Evolutionary conservation across 768 basidiomycete genomes (phyloP), one percentile per base, ranked within the genome.

Genomic region (Kwoniella pini): DNA sequence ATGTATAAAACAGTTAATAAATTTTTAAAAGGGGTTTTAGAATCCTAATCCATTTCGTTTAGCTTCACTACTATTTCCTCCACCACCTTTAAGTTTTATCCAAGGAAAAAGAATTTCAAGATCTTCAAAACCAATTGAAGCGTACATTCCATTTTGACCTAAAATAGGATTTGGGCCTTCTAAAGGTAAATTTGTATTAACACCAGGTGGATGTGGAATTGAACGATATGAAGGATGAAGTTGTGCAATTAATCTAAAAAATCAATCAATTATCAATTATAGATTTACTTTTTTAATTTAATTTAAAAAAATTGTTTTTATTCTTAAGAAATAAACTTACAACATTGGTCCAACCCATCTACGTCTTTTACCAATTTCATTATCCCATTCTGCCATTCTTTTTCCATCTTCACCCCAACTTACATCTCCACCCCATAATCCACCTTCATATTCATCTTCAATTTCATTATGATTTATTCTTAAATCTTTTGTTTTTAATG

Each of bases 301-400:
- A 28, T 15, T 73, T 76, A 38, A 17, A 42, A 42, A 17, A 19
- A 42, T 42, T 21, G 19, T n/a, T n/a, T n/a, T n/a, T n/a, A n/a
- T n/a, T n/a, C n/a, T n/a, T n/a, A n/a, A 11, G 9, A 38, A 12
- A 44, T 13, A 42, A 24, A 74, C 74, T 60, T 42, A 77, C 76
- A 77, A 48, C 64, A 77, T 72, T 2, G 76, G 76, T 27, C 76
- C 76, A 27, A 77, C 74, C 76, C 76, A 77, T 38, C 72, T 36
- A 28, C 44, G 60, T 28, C 62, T 51, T 39, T 54, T 54, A 5
- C 68, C 65, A 11, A 45, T 42, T 28, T 46, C 54, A 10, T 62
- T 57, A 57, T 72, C 69, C 66, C 67, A 70, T 40, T 73, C 73
- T 12, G 64, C 71, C 60, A 66, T 68, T n/a, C 62, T 60, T 17